These are phyloP conservation scores for Vickermania ingenoplastis DNA, from an alignment of 208 protist species.

Conservation along the genomic window DNA sequence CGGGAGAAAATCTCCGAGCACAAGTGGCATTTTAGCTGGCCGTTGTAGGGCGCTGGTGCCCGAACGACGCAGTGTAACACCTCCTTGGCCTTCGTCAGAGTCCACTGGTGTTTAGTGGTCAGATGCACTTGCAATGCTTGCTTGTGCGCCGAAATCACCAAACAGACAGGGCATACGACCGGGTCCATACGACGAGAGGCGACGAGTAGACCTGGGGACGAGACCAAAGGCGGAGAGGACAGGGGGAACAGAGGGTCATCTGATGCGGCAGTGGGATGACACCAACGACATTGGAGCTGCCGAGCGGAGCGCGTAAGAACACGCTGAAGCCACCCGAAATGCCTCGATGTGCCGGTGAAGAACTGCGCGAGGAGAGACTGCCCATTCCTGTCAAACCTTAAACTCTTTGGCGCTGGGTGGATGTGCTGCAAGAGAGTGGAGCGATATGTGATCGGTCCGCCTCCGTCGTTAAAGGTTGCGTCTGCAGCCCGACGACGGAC, in stretches of 20 bases:
- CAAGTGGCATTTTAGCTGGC: not conserved
- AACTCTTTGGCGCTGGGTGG: not conserved
- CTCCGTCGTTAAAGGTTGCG: not conserved
- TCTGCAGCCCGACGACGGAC: not conserved
- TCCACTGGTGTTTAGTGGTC: constrained; percentile 6
- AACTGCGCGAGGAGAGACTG: not conserved
- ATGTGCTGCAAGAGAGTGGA: not conserved
- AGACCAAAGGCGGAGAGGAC: not conserved
- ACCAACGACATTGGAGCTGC: not conserved
- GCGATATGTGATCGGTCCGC: not conserved
- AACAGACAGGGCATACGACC: not conserved
- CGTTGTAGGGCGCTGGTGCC: not conserved
- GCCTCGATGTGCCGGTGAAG: not conserved
- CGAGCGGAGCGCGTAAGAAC: not conserved
- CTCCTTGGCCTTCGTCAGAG: not conserved
- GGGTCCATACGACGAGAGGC: not conserved
- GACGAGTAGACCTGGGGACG: not conserved
- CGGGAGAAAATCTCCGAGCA: constrained; percentile 4
- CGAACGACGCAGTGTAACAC: not conserved
- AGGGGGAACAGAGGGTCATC: not conserved
- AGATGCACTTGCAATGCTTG: not conserved
- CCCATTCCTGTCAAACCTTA: not conserved
- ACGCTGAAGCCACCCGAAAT: constrained; percentile 2
- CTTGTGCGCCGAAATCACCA: constrained; percentile 3
- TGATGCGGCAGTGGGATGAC: not conserved